A percentile compares a stretch with the other conserved stretches of the same genome.
Conservation (phyloP, 768 basidiomycete species). For the Leccinum longicurvipes region DNA sequence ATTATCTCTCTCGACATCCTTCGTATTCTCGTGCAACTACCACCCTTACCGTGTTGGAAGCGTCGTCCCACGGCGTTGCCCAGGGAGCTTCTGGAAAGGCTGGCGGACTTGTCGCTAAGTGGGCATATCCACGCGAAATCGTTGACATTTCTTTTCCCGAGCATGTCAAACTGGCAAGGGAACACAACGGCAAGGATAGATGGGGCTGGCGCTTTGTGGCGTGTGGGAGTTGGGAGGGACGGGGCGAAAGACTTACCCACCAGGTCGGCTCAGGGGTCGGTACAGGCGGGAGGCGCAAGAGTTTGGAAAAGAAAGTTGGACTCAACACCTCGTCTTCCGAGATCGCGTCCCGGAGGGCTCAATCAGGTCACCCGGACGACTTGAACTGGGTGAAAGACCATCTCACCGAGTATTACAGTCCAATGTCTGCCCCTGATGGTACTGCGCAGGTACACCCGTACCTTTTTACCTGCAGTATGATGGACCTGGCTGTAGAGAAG, state of each 20-base stretch:
- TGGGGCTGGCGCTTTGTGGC: constrained; percentile 83
- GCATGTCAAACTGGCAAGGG: constrained; percentile 67
- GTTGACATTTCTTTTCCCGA: constrained; percentile 63
- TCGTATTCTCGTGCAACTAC: constrained; percentile 38
- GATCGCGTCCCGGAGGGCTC: constrained; percentile 14
- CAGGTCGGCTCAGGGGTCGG: constrained; percentile 25
- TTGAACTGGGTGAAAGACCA: constrained; percentile 51
- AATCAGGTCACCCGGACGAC: constrained; percentile 46
- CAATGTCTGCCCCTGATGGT: constrained; percentile 48
- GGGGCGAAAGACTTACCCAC: constrained; percentile 37
- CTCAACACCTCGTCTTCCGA: constrained; percentile 23
- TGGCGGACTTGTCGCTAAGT: constrained; percentile 79
- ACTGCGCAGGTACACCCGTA: constrained; percentile 81
- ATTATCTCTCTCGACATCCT: constrained; percentile 67
- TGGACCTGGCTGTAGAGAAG: constrained; percentile 54
- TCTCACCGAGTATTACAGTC: constrained; percentile 59
- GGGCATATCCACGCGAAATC: constrained; percentile 76
- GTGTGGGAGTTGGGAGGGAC: constrained; percentile 74
- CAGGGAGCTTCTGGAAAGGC: constrained; percentile 85
- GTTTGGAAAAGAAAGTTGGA: constrained; percentile 55
- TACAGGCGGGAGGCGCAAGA: constrained; percentile 38
- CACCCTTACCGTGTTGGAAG: constrained; percentile 65
- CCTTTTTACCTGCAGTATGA: constrained; percentile 70
- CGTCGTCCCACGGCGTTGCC: constrained; percentile 62
- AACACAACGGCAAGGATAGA: constrained; percentile 63